These are phyloP conservation scores for Fagopyrum esculentum DNA, from an alignment of 148 eudicot species.

Conservation along the genomic window DNA sequence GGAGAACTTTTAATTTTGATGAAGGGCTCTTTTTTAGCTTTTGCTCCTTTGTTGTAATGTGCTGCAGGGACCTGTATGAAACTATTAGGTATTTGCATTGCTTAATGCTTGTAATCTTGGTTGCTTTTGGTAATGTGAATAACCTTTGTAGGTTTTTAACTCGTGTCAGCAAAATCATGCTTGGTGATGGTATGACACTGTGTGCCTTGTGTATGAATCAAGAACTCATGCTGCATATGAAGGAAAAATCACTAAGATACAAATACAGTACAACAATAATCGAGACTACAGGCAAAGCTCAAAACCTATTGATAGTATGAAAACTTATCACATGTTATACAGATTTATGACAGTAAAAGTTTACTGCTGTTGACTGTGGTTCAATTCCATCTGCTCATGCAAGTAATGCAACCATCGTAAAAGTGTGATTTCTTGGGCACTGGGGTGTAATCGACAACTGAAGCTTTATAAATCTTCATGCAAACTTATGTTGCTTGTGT, in stretches of 20 bases:
- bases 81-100: not conserved
- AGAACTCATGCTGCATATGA: not conserved
- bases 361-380: not conserved
- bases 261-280: not conserved
- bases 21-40: not conserved
- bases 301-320: not conserved
- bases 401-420: too few species aligned
- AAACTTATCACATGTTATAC: too few species aligned
- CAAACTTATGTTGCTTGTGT: not conserved
- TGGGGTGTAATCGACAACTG: not conserved
- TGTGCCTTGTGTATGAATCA: not conserved
- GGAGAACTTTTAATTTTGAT: not conserved
- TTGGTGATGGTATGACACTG: not conserved
- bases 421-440: not conserved
- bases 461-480: conserved; percentile 1
- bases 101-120: not conserved
- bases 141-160: not conserved
- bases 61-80: not conserved
- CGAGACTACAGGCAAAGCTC: not conserved
- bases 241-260: not conserved
- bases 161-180: not conserved
- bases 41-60: not conserved
- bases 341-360: not conserved
- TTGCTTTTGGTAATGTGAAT: conserved; percentile 6
- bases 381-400: too few species aligned